These are phyloP conservation scores for Berkeleyomyces basicola DNA, from an alignment of 2,329 filamentous ascomycete genomes.

Conservation along the genomic window DNA sequence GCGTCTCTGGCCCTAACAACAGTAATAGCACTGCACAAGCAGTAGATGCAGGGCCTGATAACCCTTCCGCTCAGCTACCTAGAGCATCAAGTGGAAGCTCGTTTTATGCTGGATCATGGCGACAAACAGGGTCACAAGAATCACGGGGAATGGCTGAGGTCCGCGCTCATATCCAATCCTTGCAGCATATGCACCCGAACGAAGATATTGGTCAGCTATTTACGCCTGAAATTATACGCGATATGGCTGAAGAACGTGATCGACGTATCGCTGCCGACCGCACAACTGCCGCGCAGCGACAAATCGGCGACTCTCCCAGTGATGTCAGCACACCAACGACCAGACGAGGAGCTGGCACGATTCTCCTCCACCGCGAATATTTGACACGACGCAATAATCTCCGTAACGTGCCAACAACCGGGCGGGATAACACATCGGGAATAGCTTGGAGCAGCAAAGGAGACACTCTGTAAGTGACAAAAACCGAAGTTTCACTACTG, in stretches of 20 bases:
- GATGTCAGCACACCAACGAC: not conserved
- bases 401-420: constrained; percentile 20
- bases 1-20: too few species aligned
- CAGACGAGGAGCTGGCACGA: not conserved
- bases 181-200: not conserved
- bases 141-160: not conserved
- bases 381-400: not conserved
- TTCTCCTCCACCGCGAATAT: not conserved
- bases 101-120: not conserved
- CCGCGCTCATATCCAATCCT: not conserved
- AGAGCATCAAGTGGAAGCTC: not conserved
- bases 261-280: not conserved
- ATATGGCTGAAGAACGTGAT: not conserved
- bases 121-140: not conserved
- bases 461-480: constrained; percentile 34
- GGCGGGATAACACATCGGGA: constrained; percentile 42
- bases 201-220: not conserved
- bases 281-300: not conserved
- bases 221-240: not conserved
- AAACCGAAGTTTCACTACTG: too few species aligned
- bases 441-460: constrained; percentile 47
- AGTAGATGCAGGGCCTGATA: not conserved
- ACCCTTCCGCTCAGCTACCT: not conserved
- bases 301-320: not conserved
- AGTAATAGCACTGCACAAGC: too few species aligned